Evolutionary conservation across 805 yeast species (phyloP), one percentile per base, ranked within the genome.

Genomic region (Pichia kluyveri): DNA sequence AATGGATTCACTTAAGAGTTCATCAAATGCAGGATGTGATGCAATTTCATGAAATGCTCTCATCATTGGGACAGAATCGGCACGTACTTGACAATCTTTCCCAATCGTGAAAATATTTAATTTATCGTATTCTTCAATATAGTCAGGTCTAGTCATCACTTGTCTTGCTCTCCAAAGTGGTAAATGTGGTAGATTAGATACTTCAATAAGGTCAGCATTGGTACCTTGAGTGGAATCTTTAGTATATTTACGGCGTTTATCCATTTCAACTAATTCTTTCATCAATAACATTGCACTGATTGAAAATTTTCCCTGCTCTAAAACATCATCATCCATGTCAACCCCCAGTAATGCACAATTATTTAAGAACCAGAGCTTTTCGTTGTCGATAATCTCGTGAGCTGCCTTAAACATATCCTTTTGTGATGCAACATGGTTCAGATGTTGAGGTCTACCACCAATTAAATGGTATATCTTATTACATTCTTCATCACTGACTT

Each of bases 31-130:
- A 0, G 86, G 84, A 63, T 78, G 80, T 3, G 77, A 67, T 2
- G 82, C 82, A 45, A 86, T 83, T 59, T 86, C 95, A 50, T 84
- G 78, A 60, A 86, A 86, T 6, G 91, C 95, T 55, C 90, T 74
- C 95, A 86, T 84, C 95, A 86, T 86, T 1, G 91, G 90, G 3
- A 84, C 83, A 9, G 87, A 80, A 61, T 86, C 95, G 0, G 95
- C 91, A 36, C 84, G 69, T 3, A 86, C 95, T 45, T 76, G 69
- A 0, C 87, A 79, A 49, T 77, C 74, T 0, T 86, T 77, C 63
- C 86, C 93, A 46, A 86, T 79, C 2, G 95, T 83, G 63, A 86
- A 86, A 28, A 86, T 77, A 61, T 86, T 86, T 54, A 86, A 66
- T 54, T 83, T 79, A 60, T 86, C 95, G 60, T 82, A 84, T 27